phyloP scores from a whole-genome alignment of 139 green algal genomes.

The Desmodesmus armatus region DNA sequence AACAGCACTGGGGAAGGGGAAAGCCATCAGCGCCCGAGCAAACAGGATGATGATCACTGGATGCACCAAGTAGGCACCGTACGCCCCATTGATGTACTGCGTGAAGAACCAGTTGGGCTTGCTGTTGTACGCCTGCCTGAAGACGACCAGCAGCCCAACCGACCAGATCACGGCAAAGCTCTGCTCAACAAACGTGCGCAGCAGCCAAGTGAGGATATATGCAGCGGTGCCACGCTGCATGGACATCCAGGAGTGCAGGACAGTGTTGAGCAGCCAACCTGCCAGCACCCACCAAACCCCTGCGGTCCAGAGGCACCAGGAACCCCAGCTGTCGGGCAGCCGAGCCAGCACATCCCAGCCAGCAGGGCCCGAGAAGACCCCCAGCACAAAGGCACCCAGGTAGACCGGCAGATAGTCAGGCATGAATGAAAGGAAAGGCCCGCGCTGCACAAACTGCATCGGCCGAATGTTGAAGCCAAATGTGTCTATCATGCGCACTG shows the following conservation, averaged over 20 bases:
- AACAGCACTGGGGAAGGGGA: conserved; percentile 5
- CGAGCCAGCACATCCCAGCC: conserved; percentile 30
- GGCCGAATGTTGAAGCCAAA: conserved; percentile 4
- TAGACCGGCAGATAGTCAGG: conserved; percentile 43
- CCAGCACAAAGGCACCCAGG: conserved; percentile 13
- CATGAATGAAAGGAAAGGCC: conserved; percentile 42
- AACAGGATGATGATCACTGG: conserved; percentile 13
- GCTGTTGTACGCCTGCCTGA: conserved; percentile 30
- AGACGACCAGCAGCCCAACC: conserved; percentile 31
- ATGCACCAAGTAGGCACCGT: conserved; percentile 42
- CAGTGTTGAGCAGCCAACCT: conserved; percentile 32
- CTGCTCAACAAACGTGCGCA: conserved; percentile 47
- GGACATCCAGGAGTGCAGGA: neutral
- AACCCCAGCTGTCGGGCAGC: conserved; percentile 1
- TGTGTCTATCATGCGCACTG: conserved; percentile 4
- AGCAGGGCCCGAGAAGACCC: conserved; percentile 30
- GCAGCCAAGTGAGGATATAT: neutral
- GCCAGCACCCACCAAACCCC: conserved; percentile 38
- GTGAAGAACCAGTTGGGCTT: neutral
- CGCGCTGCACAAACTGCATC: neutral
- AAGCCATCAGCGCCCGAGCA: conserved; percentile 1
- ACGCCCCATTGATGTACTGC: conserved; percentile 14
- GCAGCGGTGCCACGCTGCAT: conserved; percentile 2
- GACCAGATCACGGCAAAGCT: conserved; percentile 42
- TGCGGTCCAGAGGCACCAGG: neutral